Percentiles rank a stretch among this genome's conserved stretches.
These are phyloP conservation scores for Kwoniella sp. DNA, from an alignment of 768 basidiomycete species.

Conservation along the genomic window DNA sequence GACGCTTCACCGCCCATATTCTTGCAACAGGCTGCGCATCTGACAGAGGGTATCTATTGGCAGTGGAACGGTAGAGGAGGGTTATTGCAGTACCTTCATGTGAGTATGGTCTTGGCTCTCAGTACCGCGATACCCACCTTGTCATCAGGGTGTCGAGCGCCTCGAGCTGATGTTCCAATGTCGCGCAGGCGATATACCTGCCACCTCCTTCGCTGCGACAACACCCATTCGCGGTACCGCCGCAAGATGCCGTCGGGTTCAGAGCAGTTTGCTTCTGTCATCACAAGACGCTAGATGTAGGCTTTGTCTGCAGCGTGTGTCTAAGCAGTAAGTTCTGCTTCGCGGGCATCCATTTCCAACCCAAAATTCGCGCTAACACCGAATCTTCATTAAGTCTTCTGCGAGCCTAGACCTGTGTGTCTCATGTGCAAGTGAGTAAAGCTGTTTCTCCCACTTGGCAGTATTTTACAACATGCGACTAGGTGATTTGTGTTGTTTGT, in stretches of 20 bases:
- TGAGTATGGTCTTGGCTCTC: constrained; percentile 17
- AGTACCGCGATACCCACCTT: no score
- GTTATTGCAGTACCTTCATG: constrained; percentile 42
- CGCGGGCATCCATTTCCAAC: no score
- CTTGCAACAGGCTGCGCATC: constrained; percentile 92
- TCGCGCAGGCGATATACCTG: constrained; percentile 89
- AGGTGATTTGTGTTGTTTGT: no score
- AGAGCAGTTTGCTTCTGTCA: constrained; percentile 99
- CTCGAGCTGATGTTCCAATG: no score
- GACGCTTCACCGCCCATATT: constrained; percentile 73
- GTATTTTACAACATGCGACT: no score
- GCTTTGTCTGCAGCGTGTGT: constrained; percentile 98
- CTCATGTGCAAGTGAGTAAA: constrained; percentile 81
- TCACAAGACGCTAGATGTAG: constrained; percentile 92
- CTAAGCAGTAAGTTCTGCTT: constrained; percentile 74
- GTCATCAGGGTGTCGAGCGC: no score
- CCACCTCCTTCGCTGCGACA: constrained; percentile 70
- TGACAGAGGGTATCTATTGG: constrained; percentile 93
- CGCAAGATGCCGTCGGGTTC: constrained; percentile 94
- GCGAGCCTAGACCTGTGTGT: constrained; percentile 88
- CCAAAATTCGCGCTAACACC: no score
- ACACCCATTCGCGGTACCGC: constrained; percentile 74
- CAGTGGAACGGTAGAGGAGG: constrained; percentile 57
- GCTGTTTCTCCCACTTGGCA: no score
- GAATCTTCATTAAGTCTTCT: constrained; percentile 69